A percentile compares a stretch with the other conserved stretches of the same genome.
Conservation (phyloP, 1,139 yeast genomes). For the Blastobotrys aristatus region DNA sequence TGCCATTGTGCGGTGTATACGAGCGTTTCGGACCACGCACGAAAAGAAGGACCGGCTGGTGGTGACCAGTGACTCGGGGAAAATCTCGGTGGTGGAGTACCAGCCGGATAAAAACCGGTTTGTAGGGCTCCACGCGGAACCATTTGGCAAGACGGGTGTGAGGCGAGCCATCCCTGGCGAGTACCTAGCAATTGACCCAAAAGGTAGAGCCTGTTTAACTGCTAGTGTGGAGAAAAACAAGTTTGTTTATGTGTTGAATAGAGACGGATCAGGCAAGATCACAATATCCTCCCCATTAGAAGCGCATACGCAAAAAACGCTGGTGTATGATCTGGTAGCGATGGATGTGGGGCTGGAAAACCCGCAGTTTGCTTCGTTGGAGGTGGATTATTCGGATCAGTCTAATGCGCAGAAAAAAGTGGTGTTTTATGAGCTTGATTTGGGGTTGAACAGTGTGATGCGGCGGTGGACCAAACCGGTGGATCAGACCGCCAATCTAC, state of each 20-base stretch:
- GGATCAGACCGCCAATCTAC: slow-evolving; percentile 40
- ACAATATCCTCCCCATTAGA: slow-evolving; percentile 71
- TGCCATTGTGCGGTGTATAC: slow-evolving; percentile 54
- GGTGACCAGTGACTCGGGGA: slow-evolving; percentile 81
- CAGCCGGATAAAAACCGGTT: slow-evolving; percentile 41
- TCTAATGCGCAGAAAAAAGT: slow-evolving; percentile 37
- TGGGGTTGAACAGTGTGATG: slow-evolving; percentile 75
- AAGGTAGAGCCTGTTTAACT: slow-evolving; percentile 63
- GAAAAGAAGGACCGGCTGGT: slow-evolving; percentile 53
- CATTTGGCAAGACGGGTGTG: slow-evolving; percentile 70
- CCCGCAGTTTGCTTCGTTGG: slow-evolving; percentile 79
- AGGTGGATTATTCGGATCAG: slow-evolving; percentile 45
- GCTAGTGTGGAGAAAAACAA: slow-evolving; percentile 72
- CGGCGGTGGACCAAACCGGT: slow-evolving; percentile 44
- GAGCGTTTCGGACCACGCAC: slow-evolving; percentile 49
- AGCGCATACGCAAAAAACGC: slow-evolving; percentile 45
- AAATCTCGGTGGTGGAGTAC: slow-evolving; percentile 53
- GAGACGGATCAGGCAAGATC: slow-evolving; percentile 44
- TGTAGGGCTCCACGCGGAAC: slow-evolving; percentile 52
- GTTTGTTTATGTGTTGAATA: slow-evolving; percentile 54
- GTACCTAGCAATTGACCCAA: slow-evolving; percentile 67
- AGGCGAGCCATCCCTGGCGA: slow-evolving; percentile 74
- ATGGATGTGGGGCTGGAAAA: slow-evolving; percentile 75
- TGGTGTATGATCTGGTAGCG: slow-evolving; percentile 55
- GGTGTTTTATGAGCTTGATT: slow-evolving; percentile 73